phyloP scores from a whole-genome alignment of 1,139 yeast species.

The Hansenula sp. region DNA sequence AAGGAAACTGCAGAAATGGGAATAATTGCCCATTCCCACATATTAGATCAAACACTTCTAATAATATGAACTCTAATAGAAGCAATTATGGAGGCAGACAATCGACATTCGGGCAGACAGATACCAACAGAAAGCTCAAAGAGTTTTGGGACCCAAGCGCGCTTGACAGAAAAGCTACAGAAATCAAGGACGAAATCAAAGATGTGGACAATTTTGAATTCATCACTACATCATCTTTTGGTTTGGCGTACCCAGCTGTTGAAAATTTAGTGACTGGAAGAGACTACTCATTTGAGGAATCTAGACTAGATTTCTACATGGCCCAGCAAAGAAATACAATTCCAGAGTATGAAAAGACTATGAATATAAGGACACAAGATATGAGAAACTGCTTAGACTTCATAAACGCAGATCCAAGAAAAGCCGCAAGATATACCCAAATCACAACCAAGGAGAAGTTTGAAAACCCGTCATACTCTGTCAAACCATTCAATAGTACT shows the following conservation, averaged over 20 bases:
- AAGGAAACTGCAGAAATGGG: constrained; percentile 33
- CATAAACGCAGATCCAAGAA: constrained; percentile 36
- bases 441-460: constrained; percentile 36
- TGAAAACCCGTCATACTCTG: constrained; percentile 21
- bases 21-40: constrained; percentile 37
- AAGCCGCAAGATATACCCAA: constrained; percentile 58
- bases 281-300: constrained; percentile 58
- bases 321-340: constrained; percentile 36
- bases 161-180: constrained; percentile 22
- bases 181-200: constrained; percentile 27
- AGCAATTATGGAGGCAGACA: constrained; percentile 10
- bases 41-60: constrained; percentile 18
- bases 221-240: constrained; percentile 31
- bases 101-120: background rate
- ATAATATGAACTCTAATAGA: constrained; percentile 12
- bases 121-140: background rate
- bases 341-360: constrained; percentile 36
- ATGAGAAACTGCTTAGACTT: constrained; percentile 41
- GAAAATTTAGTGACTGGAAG: constrained; percentile 45
- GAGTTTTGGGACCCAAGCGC: constrained; percentile 5
- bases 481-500: constrained; percentile 40
- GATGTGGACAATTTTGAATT: constrained; percentile 17
- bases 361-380: constrained; percentile 41
- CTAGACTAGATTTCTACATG: constrained; percentile 42
- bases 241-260: constrained; percentile 34